Percentiles rank a stretch among this genome's conserved stretches.
phyloP scores from a whole-genome alignment of 805 yeast species.

The Pichia pseudocactophila region DNA sequence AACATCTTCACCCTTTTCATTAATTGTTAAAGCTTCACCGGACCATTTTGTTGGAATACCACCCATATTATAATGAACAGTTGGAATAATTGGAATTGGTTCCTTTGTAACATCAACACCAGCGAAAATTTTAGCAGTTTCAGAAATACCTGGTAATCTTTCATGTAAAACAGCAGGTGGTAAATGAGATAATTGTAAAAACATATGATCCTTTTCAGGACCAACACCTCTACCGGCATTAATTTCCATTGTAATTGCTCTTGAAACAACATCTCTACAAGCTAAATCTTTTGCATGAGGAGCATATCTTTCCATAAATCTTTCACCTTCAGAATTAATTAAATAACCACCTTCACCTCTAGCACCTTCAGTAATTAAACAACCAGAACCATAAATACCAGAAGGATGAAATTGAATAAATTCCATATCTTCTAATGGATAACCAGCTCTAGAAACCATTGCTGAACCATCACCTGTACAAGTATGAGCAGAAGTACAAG shows the following conservation, averaged over 20 bases:
- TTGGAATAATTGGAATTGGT: conserved; percentile 96
- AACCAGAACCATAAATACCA: conserved; percentile 98
- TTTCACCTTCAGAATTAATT: conserved; percentile 94
- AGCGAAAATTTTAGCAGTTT: conserved; percentile 95
- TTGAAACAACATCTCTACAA: conserved; percentile 94
- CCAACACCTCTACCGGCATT: conserved; percentile 99
- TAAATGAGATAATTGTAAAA: conserved; percentile 84
- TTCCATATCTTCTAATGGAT: conserved; percentile 95
- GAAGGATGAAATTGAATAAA: conserved; percentile 99
- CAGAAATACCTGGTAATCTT: conserved; percentile 98
- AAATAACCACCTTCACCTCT: conserved; percentile 99
- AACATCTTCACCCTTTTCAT: conserved; percentile 81
- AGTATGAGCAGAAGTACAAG: conserved; percentile 98
- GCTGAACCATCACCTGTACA: conserved; percentile 99
- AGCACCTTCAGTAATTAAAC: conserved; percentile 98
- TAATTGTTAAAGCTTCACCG: conserved; percentile 85
- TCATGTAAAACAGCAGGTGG: conserved; percentile 88
- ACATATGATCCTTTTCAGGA: conserved; percentile 90
- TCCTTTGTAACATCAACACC: conserved; percentile 99
- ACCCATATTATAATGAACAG: conserved; percentile 99
- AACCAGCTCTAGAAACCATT: conserved; percentile 97
- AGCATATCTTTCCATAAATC: conserved; percentile 99
- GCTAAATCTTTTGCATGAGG: conserved; percentile 98
- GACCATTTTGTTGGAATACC: conserved; percentile 98
- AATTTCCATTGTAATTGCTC: conserved; percentile 98